Base-by-base conservation (phyloP, 2,329 filamentous ascomycete genomes). In the Claviceps sp. region DNA sequence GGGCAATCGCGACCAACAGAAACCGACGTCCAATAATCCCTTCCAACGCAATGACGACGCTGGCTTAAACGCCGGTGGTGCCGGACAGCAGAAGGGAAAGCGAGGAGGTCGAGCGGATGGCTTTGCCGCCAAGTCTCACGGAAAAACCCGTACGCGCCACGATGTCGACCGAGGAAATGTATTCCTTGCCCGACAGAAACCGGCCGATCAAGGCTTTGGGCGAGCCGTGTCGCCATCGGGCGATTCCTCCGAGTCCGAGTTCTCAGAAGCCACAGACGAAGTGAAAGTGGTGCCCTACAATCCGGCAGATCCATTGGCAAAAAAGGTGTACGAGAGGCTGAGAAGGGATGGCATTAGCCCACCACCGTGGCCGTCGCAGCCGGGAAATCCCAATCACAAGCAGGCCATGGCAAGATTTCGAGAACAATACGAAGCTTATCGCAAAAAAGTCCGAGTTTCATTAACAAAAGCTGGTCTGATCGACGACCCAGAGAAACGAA, bases 401-500 rank as follows among this genome's bases (percentile, higher is more conserved):
- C 66, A 64, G 10, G 70, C 70, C 13, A 74, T 83, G 62, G 74
- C 80, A 51, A 69, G 65, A 49, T 76, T 82, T 53, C 72, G 78
- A 45, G 74, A 78, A 48, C 66, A 71, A 17, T 78, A 77, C 61
- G 80, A 79, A 56, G 67, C 66, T 11, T 84, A 83, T 57, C 73
- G 81, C 52, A 71, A 71, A 51, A 75, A 72, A 55, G 80, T 76
- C 7, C 76, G 81, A 48, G 69, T 70, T 14, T 77, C 76, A 4
- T 65, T 85, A 43, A 79, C 81, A 52, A 76, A 73, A 55, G 78
- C 74, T 14, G 77, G 76, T 11, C 67, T 83, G 7, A 79, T 85
- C 52, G 82, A 85, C 62, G 79, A 85, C 56, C 81, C 81, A 2
- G 76, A 82, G 37, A 77, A 80, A 58, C 76, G 76, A 52, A 80